Conservation (phyloP, 352 stramenopile species). For the Plasmopara viticola region DNA sequence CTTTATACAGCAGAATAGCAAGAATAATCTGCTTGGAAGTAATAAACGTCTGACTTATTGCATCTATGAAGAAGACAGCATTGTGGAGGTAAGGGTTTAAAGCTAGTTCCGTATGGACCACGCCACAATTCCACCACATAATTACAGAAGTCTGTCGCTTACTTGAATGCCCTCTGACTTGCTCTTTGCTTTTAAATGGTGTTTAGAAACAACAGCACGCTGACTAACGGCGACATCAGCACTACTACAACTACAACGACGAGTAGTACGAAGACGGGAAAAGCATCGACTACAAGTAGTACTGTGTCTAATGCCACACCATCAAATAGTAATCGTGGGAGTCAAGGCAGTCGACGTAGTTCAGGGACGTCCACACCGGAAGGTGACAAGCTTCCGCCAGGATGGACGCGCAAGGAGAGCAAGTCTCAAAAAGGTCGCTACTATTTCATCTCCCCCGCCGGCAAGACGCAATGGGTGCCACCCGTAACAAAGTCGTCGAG, state of each 20-base stretch:
- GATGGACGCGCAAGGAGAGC: constrained; percentile 81
- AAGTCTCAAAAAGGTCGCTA: constrained; percentile 82
- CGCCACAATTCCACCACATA: background rate
- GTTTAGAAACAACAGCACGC: constrained; percentile 15
- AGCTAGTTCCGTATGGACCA: background rate
- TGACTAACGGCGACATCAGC: constrained; percentile 10
- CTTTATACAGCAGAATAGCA: constrained; percentile 6
- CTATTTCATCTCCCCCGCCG: constrained; percentile 78
- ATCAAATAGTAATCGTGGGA: constrained; percentile 16
- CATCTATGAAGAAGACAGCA: constrained; percentile 29
- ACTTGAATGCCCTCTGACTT: constrained; percentile 1
- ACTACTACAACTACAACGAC: constrained; percentile 1
- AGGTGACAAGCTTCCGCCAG: constrained; percentile 43
- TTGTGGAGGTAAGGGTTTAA: constrained; percentile 23
- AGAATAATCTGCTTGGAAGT: background rate
- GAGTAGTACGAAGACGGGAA: constrained; percentile 8
- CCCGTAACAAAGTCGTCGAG: constrained; percentile 27
- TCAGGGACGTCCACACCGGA: constrained; percentile 19
- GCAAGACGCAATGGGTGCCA: constrained; percentile 80
- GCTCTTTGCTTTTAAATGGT: background rate
- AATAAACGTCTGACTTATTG: background rate
- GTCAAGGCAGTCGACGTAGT: constrained; percentile 20
- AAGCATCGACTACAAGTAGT: constrained; percentile 5
- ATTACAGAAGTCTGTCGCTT: constrained; percentile 1
- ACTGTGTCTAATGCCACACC: constrained; percentile 9